phyloP scores from a whole-genome alignment of 2,329 filamentous ascomycete genomes.

The Raffaelea arxii region DNA sequence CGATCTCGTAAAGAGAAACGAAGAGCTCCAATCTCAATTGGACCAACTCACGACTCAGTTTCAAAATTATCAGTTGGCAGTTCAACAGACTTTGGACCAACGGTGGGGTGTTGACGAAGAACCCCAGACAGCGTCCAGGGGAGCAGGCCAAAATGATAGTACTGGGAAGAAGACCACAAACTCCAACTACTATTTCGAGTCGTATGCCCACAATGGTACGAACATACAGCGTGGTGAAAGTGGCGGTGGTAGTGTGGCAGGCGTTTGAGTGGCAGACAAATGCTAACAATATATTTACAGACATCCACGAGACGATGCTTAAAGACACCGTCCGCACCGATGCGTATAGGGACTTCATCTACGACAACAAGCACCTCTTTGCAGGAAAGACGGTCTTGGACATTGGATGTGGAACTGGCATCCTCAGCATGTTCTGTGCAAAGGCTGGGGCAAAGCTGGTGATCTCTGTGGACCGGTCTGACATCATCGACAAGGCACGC shows the following conservation, averaged over 20 bases:
- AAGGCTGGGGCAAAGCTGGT: slow-evolving; percentile 80
- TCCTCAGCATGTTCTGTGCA: slow-evolving; percentile 90
- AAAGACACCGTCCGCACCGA: slow-evolving; percentile 84
- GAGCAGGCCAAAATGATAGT: not conserved
- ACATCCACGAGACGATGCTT: slow-evolving; percentile 93
- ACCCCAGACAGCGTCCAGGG: slow-evolving; percentile 17
- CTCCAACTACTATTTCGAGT: slow-evolving; percentile 48
- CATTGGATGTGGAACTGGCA: slow-evolving; percentile 78
- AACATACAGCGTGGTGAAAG: too few species aligned
- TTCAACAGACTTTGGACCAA: slow-evolving; percentile 56
- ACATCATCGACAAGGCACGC: slow-evolving; percentile 77
- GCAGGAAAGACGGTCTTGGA: slow-evolving; percentile 80
- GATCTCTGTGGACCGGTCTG: slow-evolving; percentile 84
- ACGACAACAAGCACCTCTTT: slow-evolving; percentile 81
- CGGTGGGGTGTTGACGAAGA: slow-evolving; percentile 49
- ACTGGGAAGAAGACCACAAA: slow-evolving; percentile 19
- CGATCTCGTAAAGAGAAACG: slow-evolving; percentile 37
- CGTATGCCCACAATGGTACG: slow-evolving; percentile 51
- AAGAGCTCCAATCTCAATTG: slow-evolving; percentile 50
- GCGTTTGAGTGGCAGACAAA: too few species aligned
- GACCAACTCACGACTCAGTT: slow-evolving; percentile 51
- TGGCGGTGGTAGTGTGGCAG: too few species aligned
- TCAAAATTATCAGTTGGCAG: slow-evolving; percentile 53
- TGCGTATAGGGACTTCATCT: slow-evolving; percentile 90
- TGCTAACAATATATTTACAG: slow-evolving; percentile 26